These are phyloP conservation scores for Mycena maculata DNA, from an alignment of 768 basidiomycete genomes.

Conservation along the genomic window DNA sequence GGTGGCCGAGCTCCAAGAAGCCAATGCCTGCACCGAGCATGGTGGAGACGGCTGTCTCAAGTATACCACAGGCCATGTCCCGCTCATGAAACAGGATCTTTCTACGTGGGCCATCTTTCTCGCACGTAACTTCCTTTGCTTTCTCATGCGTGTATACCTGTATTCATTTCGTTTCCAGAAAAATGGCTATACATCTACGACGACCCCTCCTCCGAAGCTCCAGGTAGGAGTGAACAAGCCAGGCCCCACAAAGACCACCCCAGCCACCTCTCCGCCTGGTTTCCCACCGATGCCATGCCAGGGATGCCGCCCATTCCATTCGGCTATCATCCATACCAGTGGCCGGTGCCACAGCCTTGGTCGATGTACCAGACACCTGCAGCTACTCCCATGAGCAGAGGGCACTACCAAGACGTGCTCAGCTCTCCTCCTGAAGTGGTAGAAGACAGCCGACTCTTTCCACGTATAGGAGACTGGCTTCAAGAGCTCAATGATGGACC, in stretches of 20 bases:
- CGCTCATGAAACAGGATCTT: constrained; percentile 3
- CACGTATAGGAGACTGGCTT: neutral
- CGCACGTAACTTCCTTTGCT: too few relatives aligned
- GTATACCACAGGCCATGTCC: neutral
- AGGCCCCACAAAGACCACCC: neutral
- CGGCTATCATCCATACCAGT: neutral
- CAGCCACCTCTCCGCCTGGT: too few relatives aligned
- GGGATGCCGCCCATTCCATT: neutral
- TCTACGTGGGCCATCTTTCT: constrained; percentile 1
- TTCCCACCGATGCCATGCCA: too few relatives aligned
- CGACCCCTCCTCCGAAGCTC: constrained; percentile 6
- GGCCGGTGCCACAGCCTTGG: neutral
- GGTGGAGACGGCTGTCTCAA: constrained; percentile 1
- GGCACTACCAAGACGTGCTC: neutral
- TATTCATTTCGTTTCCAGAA: neutral
- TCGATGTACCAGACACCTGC: constrained; percentile 5
- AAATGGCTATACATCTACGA: constrained; percentile 2
- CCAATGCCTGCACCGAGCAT: constrained; percentile 6
- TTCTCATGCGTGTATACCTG: too few relatives aligned
- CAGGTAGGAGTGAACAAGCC: neutral
- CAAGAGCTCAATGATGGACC: neutral
- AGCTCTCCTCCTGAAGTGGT: neutral
- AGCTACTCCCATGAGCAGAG: too few relatives aligned
- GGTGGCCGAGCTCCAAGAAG: neutral
- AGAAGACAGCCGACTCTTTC: constrained; percentile 3